Evolutionary conservation across 169 alveolate genomes (phyloP), one percentile per base, ranked within the genome.

Genomic region (Cryptosporidium felis): DNA sequence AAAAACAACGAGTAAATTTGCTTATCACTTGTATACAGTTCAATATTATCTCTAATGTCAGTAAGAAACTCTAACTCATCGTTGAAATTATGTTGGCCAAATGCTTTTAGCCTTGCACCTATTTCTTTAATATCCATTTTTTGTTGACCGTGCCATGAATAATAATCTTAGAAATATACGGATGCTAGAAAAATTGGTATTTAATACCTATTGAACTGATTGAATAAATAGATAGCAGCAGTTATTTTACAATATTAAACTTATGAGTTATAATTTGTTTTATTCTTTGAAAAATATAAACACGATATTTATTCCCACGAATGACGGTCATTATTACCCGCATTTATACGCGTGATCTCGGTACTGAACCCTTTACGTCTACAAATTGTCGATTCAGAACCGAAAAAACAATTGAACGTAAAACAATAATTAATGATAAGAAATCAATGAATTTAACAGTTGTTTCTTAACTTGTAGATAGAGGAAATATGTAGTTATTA

Each of bases 111-210:
- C 40, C 85, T 74, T 45, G 67, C 12, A 67, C 85, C 61, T n/a
- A 74, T 53, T 38, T 74, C 85, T 21, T 49, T 74, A 38, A 74
- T 74, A 74, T 74, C 58, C 85, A 74, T 74, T 23, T 36, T 61
- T 38, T 14, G n/a, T n/a, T 44, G 12, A 44, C 12, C 16, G 51
- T 14, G 12, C 51, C 12, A 14, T 14, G n/a, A 14, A 14, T 44
- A 0, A 44, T n/a, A 44, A 44, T 14, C 16, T 44, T n/a, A 14
- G 16, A 44, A 44, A 44, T 44, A n/a, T 44, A 44, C 0, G 12
- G n/a, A 44, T 14, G n/a, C 12, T 44, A 44, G 51, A 44, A 44
- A 44, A 0, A 14, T n/a, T n/a, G 51, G n/a, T 44, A 14, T 44
- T 44, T 44, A 14, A 44, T 14, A 0, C 51, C 51, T 44, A 14